phyloP scores from a whole-genome alignment of 306 rosid genomes.

The Citrullus mucosospermus region DNA sequence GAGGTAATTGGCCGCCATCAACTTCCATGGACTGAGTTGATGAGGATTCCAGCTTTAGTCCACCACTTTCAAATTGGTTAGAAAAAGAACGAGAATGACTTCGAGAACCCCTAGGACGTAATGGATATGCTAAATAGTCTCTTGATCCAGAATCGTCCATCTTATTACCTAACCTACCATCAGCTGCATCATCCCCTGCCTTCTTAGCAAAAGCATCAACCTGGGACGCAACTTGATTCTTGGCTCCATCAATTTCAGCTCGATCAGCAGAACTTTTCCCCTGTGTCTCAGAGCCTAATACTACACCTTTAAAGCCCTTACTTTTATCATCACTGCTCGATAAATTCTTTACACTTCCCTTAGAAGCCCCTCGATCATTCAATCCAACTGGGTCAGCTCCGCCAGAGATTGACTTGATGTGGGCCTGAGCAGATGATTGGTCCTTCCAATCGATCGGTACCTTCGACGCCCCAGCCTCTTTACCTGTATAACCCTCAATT shows the following conservation, averaged over 20 bases:
- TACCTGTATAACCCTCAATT: constrained; percentile 1
- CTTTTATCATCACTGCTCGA: constrained; percentile 18
- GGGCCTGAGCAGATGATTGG: constrained; percentile 21
- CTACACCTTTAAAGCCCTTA: constrained; percentile 27
- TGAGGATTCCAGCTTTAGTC: constrained; percentile 34
- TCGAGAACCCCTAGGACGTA: constrained; percentile 37
- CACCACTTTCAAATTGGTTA: constrained; percentile 63
- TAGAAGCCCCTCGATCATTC: constrained; percentile 39
- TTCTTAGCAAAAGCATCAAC: constrained; percentile 16
- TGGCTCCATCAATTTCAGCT: constrained; percentile 21
- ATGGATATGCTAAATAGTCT: constrained; percentile 31
- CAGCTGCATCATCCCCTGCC: constrained; percentile 25
- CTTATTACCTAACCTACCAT: constrained; percentile 25
- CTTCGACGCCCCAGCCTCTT: constrained; percentile 26
- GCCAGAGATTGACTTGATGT: constrained; percentile 11
- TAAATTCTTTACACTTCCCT: constrained; percentile 20
- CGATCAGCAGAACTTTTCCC: constrained; percentile 14
- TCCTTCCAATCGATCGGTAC: constrained; percentile 23
- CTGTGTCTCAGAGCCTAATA: constrained; percentile 17
- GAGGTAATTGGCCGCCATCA: constrained; percentile 33
- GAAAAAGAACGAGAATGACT: constrained; percentile 62
- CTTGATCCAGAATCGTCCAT: constrained; percentile 33
- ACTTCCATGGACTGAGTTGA: constrained; percentile 20
- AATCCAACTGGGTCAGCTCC: constrained; percentile 23
- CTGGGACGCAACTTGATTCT: constrained; percentile 18